phyloP scores from a whole-genome alignment of 2,329 filamentous ascomycete genomes.

The Aspergillus sp. region DNA sequence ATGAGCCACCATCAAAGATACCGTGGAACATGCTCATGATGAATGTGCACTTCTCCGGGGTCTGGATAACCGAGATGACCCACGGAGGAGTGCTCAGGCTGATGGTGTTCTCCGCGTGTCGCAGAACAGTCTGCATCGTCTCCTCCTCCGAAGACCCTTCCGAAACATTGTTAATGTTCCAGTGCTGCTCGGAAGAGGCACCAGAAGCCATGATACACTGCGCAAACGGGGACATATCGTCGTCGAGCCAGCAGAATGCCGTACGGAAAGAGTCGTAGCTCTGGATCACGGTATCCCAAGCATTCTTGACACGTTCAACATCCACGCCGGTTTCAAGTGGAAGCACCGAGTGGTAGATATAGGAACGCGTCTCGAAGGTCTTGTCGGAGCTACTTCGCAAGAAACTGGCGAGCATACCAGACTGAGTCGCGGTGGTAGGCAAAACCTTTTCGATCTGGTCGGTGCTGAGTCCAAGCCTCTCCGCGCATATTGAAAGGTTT shows the following conservation, averaged over 20 bases:
- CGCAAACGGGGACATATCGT: slow-evolving; percentile 29
- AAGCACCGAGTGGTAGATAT: slow-evolving; percentile 27
- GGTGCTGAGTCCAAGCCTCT: slow-evolving; percentile 11
- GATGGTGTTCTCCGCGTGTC: slow-evolving; percentile 15
- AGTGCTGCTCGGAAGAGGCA: slow-evolving; percentile 7
- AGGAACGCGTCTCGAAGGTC: slow-evolving; percentile 15
- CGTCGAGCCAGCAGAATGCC: slow-evolving; percentile 26
- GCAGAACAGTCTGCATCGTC: slow-evolving; percentile 11
- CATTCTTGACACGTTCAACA: slow-evolving; percentile 14
- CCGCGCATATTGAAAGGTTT: slow-evolving; percentile 12
- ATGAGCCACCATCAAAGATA: slow-evolving; percentile 32
- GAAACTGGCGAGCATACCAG: slow-evolving; percentile 30
- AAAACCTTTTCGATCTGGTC: slow-evolving; percentile 22
- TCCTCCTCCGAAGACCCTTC: slow-evolving; percentile 10
- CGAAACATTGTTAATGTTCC: slow-evolving; percentile 9
- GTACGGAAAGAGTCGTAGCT: slow-evolving; percentile 28
- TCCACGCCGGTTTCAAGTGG: slow-evolving; percentile 17
- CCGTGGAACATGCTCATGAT: slow-evolving; percentile 33
- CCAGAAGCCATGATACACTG: slow-evolving; percentile 22
- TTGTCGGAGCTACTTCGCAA: slow-evolving; percentile 14
- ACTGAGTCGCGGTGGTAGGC: slow-evolving; percentile 29
- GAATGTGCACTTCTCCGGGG: slow-evolving; percentile 6
- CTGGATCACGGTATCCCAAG: slow-evolving; percentile 18
- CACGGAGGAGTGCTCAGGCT: slow-evolving; percentile 14
- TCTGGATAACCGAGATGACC: slow-evolving; percentile 17